phyloP scores from a whole-genome alignment of 2,329 filamentous ascomycete species.

The Cladosporium sp. region DNA sequence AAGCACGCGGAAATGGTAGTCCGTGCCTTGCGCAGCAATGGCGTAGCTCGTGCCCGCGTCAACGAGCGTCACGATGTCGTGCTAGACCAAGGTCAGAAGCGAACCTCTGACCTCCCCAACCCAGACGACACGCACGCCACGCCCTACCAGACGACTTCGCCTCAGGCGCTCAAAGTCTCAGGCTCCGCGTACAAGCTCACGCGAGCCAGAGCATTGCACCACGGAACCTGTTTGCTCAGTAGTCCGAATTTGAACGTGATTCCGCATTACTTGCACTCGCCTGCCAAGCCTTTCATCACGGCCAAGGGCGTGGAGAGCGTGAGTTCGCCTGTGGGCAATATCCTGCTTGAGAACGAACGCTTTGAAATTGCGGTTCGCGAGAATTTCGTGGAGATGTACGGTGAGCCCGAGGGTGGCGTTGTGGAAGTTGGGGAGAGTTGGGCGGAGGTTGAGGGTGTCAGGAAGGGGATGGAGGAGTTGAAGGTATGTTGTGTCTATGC shows the following conservation, averaged over 20 bases:
- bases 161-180: constrained; percentile 66
- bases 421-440: constrained; percentile 51
- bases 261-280: constrained; percentile 68
- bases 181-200: constrained; percentile 95
- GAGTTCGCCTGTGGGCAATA: constrained; percentile 76
- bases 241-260: constrained; percentile 71
- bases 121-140: constrained; percentile 42
- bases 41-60: constrained; percentile 61
- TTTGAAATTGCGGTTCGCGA: constrained; percentile 46
- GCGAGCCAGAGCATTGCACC: constrained; percentile 74
- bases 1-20: constrained; percentile 91
- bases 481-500: constrained; percentile 43
- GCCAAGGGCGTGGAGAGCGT: constrained; percentile 90
- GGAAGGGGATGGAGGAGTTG: constrained; percentile 60
- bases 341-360: constrained; percentile 52
- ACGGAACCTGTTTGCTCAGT: constrained; percentile 81
- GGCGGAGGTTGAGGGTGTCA: constrained; percentile 52
- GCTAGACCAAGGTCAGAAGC: constrained; percentile 49
- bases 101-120: constrained; percentile 21
- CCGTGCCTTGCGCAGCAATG: constrained; percentile 64
- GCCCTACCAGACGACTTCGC: constrained; percentile 36
- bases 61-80: constrained; percentile 95
- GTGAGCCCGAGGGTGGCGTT: constrained; percentile 32
- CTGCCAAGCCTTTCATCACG: constrained; percentile 69
- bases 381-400: constrained; percentile 66